phyloP scores from a whole-genome alignment of 2,329 filamentous ascomycete species.

The Colletotrichum caudatum region DNA sequence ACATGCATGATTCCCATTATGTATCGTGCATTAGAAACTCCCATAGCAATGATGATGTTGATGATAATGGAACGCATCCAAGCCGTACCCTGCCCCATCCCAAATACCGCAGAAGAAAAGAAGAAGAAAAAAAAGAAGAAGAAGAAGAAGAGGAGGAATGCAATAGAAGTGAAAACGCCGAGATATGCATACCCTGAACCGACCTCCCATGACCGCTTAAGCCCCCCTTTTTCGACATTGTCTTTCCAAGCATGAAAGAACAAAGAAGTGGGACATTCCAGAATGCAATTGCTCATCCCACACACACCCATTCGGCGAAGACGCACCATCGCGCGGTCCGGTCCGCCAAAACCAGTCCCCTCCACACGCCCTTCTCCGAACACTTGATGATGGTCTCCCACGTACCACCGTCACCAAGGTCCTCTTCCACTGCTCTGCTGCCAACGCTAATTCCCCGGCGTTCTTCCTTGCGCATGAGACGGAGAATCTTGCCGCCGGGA shows the following conservation, averaged over 20 bases:
- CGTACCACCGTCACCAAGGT: constrained; percentile 75
- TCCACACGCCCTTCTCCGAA: constrained; percentile 83
- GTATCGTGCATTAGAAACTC: constrained; percentile 41
- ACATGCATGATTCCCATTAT: constrained; percentile 41
- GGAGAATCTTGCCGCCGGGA: constrained; percentile 92
- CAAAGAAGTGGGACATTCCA: constrained; percentile 21
- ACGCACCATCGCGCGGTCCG: constrained; percentile 89
- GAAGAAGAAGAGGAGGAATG: constrained; percentile 5
- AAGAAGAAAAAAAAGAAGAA: constrained; percentile 13
- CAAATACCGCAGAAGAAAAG: constrained; percentile 21
- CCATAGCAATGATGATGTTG: constrained; percentile 21
- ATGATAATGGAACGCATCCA: constrained; percentile 8
- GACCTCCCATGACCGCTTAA: constrained; percentile 20
- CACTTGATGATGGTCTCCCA: constrained; percentile 96
- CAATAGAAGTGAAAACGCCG: constrained; percentile 36
- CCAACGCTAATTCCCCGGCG: constrained; percentile 65
- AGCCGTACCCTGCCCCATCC: constrained; percentile 19
- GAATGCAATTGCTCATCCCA: constrained; percentile 43
- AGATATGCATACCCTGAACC: constrained; percentile 40
- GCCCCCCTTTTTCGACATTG: constrained; percentile 29
- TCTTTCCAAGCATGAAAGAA: constrained; percentile 24
- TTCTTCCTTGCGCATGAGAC: constrained; percentile 85
- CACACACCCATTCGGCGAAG: constrained; percentile 87
- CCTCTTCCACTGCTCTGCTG: constrained; percentile 63
- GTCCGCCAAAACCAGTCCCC: constrained; percentile 85